These are phyloP conservation scores for Kwoniella botswanensis DNA, from an alignment of 768 basidiomycete species.

Conservation along the genomic window DNA sequence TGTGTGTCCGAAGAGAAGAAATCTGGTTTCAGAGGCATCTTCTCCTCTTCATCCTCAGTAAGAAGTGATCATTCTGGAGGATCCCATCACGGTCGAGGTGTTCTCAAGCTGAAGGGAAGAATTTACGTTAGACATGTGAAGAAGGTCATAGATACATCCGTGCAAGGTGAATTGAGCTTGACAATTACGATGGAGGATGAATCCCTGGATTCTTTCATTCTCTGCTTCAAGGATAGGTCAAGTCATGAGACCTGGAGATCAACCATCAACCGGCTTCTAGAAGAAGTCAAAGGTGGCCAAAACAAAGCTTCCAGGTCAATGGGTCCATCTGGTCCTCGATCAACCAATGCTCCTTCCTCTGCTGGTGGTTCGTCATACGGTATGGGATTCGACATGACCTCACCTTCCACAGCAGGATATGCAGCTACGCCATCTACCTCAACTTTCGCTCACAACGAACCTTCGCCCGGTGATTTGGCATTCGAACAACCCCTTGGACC, in stretches of 20 bases:
- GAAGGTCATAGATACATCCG: conserved; percentile 77
- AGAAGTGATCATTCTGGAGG: conserved; percentile 30
- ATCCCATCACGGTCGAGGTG: conserved; percentile 50
- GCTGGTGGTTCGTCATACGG: conserved; percentile 9
- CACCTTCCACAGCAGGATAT: conserved; percentile 28
- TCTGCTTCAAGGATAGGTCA: conserved; percentile 89
- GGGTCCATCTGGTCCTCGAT: conserved; percentile 37
- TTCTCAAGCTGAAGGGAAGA: conserved; percentile 87
- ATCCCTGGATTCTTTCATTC: conserved; percentile 87
- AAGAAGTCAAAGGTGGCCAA: conserved; percentile 36
- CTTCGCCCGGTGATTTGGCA: conserved; percentile 63
- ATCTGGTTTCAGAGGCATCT: conserved; percentile 73
- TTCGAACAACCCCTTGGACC: conserved; percentile 81
- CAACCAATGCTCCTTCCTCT: conserved; percentile 2
- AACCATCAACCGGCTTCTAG: conserved; percentile 78
- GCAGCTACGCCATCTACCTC: conserved; percentile 26
- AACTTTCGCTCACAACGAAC: conserved; percentile 63
- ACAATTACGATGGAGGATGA: conserved; percentile 99
- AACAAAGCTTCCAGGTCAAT: conserved; percentile 39
- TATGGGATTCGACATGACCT: conserved; percentile 31
- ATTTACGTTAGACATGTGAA: conserved; percentile 96
- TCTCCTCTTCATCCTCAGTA: conserved; percentile 61
- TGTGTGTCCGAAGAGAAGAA: conserved; percentile 98
- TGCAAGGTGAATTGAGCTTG: conserved; percentile 78
- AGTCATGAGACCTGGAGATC: conserved; percentile 86